A percentile compares a stretch with the other conserved stretches of the same genome.
These are phyloP conservation scores for Trichosanthes cucumerina DNA, from an alignment of 306 rosid genomes.

Conservation along the genomic window DNA sequence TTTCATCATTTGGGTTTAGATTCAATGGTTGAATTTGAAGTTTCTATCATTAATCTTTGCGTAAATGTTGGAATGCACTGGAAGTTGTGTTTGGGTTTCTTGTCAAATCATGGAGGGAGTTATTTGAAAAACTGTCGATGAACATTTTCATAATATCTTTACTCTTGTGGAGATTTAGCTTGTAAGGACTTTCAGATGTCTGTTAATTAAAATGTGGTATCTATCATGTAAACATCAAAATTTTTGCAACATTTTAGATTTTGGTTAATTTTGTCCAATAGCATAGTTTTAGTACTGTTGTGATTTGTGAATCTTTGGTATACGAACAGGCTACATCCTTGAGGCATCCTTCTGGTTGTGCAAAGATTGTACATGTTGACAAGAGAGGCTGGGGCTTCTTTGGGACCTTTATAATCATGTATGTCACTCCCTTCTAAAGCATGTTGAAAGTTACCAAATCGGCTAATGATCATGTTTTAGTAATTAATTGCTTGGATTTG, in stretches of 20 bases:
- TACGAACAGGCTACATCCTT: slow-evolving; percentile 55
- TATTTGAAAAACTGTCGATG: background rate
- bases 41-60: background rate
- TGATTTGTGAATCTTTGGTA: slow-evolving; percentile 19
- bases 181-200: background rate
- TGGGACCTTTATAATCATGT: slow-evolving; percentile 48
- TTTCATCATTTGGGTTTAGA: background rate
- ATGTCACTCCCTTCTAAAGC: slow-evolving; percentile 14
- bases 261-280: background rate
- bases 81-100: slow-evolving; percentile 2
- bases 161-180: background rate
- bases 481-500: slow-evolving; percentile 13
- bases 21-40: background rate
- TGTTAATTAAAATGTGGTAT: background rate
- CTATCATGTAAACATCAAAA: background rate
- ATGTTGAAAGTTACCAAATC: background rate
- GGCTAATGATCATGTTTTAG: background rate
- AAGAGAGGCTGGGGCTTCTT: slow-evolving; percentile 79
- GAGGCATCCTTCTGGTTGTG: slow-evolving; percentile 94
- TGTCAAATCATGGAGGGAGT: background rate
- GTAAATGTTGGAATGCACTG: background rate
- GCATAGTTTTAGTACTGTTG: background rate
- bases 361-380: slow-evolving; percentile 34
- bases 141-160: background rate
- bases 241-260: background rate